Evolutionary conservation across 352 stramenopile species (phyloP), one percentile per base, ranked within the genome.

Genomic region (Globisporangium parvum): DNA sequence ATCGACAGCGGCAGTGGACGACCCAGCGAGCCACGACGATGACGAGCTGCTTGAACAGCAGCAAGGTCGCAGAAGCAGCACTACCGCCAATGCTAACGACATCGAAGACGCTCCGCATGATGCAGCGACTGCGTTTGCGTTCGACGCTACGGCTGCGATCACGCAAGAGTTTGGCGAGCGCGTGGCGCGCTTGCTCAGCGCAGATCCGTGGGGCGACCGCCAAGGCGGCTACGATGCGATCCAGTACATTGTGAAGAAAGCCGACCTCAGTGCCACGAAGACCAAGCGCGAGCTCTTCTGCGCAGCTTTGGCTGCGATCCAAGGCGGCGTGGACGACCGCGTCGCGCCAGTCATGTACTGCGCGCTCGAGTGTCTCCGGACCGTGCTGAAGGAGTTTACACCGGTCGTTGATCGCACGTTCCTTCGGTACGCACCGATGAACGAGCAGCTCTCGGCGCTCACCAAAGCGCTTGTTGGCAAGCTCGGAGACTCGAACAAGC

Each of bases 281-380:
- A 80, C 75, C 44, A 62, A 65, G 14, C 73, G 79, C 41, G 76
- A 85, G 31, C 47, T 89, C 21, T 72, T 93, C n/a, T 87, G 73
- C 45, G 83, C 83, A 10, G 68, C 73, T 0, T 31, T 93, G 35
- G 75, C 78, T 12, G 83, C 83, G 17, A 66, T 89, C 28, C 78
- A 90, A 24, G 81, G 77, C 46, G 83, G 83, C 8, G 78, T 90
- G 1, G 80, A 90, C 10, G 83, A 91, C 58, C 78, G 77, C 21
- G 80, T 93, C 0, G 77, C 77, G 2, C 80, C 83, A 6, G 83
- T 93, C 50, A 88, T 93, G 78, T 93, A 85, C 67, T 93, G 83
- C 44, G 70, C 80, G 15, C 67, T 93, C n/a, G 78, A 93, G 33
- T 90, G 78, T 44, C 64, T 93, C 15, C 67, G 70, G 39, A 53